Evolutionary conservation across 306 rosid species (phyloP).

Genomic region (Quercus suber): DNA sequence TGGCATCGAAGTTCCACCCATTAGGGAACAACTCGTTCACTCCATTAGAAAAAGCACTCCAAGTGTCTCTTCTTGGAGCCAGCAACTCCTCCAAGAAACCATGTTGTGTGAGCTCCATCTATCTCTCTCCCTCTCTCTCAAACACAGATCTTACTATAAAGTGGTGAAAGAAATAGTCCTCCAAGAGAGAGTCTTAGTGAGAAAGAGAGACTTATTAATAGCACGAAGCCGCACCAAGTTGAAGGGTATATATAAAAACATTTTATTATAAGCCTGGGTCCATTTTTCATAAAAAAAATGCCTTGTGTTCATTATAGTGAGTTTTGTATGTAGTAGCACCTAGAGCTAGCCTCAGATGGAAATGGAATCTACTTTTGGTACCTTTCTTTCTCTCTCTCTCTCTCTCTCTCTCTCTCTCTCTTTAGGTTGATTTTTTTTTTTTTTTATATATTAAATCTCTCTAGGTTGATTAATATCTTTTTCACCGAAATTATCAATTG

Average conservation of each 20-base stretch:
- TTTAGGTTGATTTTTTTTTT: slow-evolving; percentile 8
- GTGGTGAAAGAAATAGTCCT: slow-evolving; percentile 1
- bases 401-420: too few relatives aligned
- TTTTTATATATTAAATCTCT: slow-evolving; percentile 9
- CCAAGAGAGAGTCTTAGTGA: not conserved
- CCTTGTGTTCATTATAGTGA: slow-evolving; percentile 43
- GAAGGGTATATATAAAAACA: slow-evolving; percentile 17
- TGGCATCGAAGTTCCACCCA: slow-evolving; percentile 62
- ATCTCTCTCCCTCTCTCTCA: slow-evolving; percentile 13
- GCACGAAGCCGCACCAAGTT: slow-evolving; percentile 36
- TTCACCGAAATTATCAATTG: slow-evolving; percentile 64
- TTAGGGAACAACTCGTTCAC: slow-evolving; percentile 55
- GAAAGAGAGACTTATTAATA: slow-evolving; percentile 9
- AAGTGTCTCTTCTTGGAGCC: slow-evolving; percentile 70
- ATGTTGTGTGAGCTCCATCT: slow-evolving; percentile 86
- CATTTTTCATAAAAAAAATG: slow-evolving; percentile 17
- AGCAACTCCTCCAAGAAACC: slow-evolving; percentile 81
- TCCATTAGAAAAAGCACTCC: slow-evolving; percentile 53
- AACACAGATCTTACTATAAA: not conserved
- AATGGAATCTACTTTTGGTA: slow-evolving; percentile 67
- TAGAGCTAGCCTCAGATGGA: slow-evolving; percentile 42
- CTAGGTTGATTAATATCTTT: slow-evolving; percentile 72
- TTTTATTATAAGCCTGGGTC: not conserved
- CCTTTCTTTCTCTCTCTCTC: slow-evolving; percentile 31
- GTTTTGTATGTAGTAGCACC: slow-evolving; percentile 36